Evolutionary conservation across 495 filamentous ascomycete species (phyloP), one percentile per base, ranked within the genome.

Genomic region (Podospora comata): DNA sequence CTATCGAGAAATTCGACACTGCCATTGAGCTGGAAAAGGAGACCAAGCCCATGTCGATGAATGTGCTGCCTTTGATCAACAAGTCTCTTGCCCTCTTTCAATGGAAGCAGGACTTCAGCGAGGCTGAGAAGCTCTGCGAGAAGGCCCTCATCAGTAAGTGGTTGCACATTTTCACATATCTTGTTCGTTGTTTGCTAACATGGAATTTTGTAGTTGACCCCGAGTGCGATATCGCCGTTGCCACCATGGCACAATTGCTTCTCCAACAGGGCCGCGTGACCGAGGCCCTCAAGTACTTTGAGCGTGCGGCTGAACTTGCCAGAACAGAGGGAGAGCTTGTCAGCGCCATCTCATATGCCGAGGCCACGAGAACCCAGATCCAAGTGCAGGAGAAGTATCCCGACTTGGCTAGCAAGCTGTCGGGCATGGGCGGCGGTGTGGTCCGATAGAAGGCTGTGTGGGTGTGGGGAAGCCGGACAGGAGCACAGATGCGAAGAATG

Each of bases 371-470:
- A 68, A 98, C 96, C 65, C 95, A 99, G 81, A 85, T 99, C 54
- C 91, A 97, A 82, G 95, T 99, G 18, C 94, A 97, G 81, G 92
- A 97, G 82, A 96, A 97, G 80, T 98, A 99, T 75, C 95, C 95
- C n/a, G 89, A 96, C 78, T 87, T 99, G 32, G 92, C 93, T 15
- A 89, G 83, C 65, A 90, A 91, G 73, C 85, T 99, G 65, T 89
- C 91, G 67, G 86, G 89, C 58, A 92, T 96, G 88, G 75, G 74
- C 39, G 72, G 67, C 34, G 74, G 74, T n/a, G 75, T 76, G 72
- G 68, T 74, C 70, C 67, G 65, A 56, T 77, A 75, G 69, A 68
- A 48, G 28, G 20, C n/a, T 65, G 62, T 65, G 62, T 20, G 34
- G 60, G 6, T 13, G 0, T 20, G 7, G 56, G n/a, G 19, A 59